A percentile compares a stretch with the other conserved stretches of the same genome.
These are phyloP conservation scores for Pichia rugopelliculosa DNA, from an alignment of 805 yeast genomes.

Conservation along the genomic window DNA sequence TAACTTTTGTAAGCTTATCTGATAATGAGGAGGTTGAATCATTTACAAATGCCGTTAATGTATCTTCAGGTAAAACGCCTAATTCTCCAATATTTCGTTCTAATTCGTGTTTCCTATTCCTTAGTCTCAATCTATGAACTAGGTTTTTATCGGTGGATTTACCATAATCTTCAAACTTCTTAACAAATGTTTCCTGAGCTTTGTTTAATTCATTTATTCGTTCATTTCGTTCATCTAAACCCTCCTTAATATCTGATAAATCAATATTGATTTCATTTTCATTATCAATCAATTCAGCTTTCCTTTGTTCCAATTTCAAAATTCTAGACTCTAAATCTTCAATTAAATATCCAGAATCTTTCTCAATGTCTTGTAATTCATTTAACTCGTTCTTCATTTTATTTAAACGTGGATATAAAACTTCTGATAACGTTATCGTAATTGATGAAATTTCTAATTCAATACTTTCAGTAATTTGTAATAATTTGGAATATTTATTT, in stretches of 20 bases:
- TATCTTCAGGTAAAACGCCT: constrained; percentile 87
- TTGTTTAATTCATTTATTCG: constrained; percentile 45
- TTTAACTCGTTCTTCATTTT: constrained; percentile 16
- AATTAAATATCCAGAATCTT: not conserved
- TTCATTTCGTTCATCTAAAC: constrained; percentile 30
- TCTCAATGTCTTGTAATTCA: constrained; percentile 15
- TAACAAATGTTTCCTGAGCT: constrained; percentile 46
- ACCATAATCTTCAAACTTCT: constrained; percentile 52
- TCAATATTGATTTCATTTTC: constrained; percentile 36
- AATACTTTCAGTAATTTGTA: constrained; percentile 33
- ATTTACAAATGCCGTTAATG: constrained; percentile 45
- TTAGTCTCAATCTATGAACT: constrained; percentile 53
- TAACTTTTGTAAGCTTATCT: constrained; percentile 43
- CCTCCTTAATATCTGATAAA: constrained; percentile 20
- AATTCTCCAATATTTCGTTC: constrained; percentile 68
- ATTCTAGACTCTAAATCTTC: constrained; percentile 3
- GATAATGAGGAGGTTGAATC: constrained; percentile 45
- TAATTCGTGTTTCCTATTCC: constrained; percentile 60
- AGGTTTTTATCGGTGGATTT: constrained; percentile 58
- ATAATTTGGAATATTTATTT: constrained; percentile 33
- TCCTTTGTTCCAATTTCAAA: constrained; percentile 23
- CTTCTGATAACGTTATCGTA: constrained; percentile 50
- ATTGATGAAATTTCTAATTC: constrained; percentile 41
- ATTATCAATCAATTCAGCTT: constrained; percentile 18
- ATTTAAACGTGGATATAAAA: constrained; percentile 2